Base-by-base conservation (phyloP, 306 rosid species). In the Oxytropis ochrocephala region DNA sequence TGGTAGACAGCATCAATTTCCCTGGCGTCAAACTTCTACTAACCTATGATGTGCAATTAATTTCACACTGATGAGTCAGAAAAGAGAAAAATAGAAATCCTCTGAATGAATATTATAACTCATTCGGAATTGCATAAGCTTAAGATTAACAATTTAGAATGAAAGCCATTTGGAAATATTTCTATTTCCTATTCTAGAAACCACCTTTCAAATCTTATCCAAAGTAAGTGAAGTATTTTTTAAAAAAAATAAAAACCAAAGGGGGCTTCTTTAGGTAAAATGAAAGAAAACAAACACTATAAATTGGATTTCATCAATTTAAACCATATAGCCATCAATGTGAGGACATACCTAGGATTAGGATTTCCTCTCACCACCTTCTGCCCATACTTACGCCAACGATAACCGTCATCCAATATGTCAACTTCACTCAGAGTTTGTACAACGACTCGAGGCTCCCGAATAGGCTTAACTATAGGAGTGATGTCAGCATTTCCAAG, bases 361-460 rank as follows among this genome's bases (percentile, higher is more conserved):
- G 99, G 99, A 83, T 95, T 95, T 68, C 97, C 99, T 85, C 99
- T 87, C 74, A 95, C 99, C 69, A 95, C 97, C 81, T 95, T 95
- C 86, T 95, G 99, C 78, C 99, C 99, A 73, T 95, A 95, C 82
- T 95, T 95, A 53, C 99, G 95, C 99, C 99, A 95, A 81, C 99
- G 99, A 66, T 95, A 95, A 66, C 99, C 99, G 73, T 95, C 99
- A 83, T 95, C 99, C 85, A 95, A 81, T 77, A 95, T 95, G 78
- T 95, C 99, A 57, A 95, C 97, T 89, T 95, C 99, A 79, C 99
- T 95, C 70, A 91, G 70, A 14, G 99, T 95, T 81, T 95, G 99
- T 54, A 95, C 99, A 70, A 95, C 99, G 1, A 95, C 99, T 53
- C 99, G 90, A 24, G 99, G 99, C 82, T 95, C 99, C 75, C 97